phyloP scores from a whole-genome alignment of 228 moss, liverwort and hornwort genomes.

The Sphagnum fallax region DNA sequence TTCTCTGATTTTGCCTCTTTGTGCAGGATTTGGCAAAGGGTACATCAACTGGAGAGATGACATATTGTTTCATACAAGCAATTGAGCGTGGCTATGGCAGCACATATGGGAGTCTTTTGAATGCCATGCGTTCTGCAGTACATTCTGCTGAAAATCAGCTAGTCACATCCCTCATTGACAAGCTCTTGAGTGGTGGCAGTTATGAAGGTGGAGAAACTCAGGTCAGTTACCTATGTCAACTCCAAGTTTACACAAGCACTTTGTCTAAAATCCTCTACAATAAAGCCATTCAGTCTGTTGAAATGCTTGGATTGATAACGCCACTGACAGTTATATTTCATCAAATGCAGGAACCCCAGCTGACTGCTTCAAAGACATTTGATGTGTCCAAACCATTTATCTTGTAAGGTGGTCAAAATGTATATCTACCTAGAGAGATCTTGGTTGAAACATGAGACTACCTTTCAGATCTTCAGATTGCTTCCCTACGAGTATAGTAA shows the following conservation, averaged over 20 bases:
- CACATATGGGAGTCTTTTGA: constrained; percentile 48
- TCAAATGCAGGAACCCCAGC: constrained; percentile 47
- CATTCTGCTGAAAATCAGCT: constrained; percentile 41
- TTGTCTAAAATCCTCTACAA: too few species aligned
- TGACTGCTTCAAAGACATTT: constrained; percentile 47
- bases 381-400: constrained; percentile 46
- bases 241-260: too few species aligned
- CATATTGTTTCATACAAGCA: constrained; percentile 63
- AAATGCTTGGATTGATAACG: too few species aligned
- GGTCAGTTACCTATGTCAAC: constrained; percentile 17
- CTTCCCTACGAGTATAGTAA: too few species aligned
- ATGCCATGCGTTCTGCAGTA: constrained; percentile 56
- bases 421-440: too few species aligned
- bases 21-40: constrained; percentile 23
- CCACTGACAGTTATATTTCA: too few species aligned
- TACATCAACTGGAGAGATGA: constrained; percentile 54
- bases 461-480: too few species aligned
- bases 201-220: constrained; percentile 51
- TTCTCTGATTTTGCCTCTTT: not conserved
- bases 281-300: too few species aligned
- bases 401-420: constrained; percentile 2
- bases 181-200: constrained; percentile 57
- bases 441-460: too few species aligned
- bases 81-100: constrained; percentile 54
- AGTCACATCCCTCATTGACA: constrained; percentile 55